A percentile compares a stretch with the other conserved stretches of the same genome.
These are phyloP conservation scores for Tetracladium marchalianum DNA, from an alignment of 495 filamentous ascomycete genomes.

Conservation along the genomic window DNA sequence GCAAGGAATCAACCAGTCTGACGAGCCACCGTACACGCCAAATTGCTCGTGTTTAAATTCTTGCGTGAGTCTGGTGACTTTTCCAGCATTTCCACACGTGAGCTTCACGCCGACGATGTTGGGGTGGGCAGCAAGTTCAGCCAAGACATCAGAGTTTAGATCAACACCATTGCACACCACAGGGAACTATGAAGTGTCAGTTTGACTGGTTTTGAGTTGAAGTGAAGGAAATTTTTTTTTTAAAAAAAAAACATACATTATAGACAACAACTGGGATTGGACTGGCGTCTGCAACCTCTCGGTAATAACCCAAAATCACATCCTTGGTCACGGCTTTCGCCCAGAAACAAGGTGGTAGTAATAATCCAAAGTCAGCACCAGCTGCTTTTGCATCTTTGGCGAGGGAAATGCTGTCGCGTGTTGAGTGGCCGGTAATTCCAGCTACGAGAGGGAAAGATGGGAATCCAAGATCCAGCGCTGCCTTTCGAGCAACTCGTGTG, in stretches of 20 bases:
- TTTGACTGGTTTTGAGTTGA: too few species aligned
- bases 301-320: slow-evolving; percentile 15
- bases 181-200: slow-evolving; percentile 8
- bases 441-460: slow-evolving; percentile 22
- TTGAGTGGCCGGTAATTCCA: slow-evolving; percentile 19
- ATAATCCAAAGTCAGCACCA: slow-evolving; percentile 26
- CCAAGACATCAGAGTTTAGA: slow-evolving; percentile 25
- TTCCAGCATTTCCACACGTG: slow-evolving; percentile 26
- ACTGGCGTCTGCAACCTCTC: slow-evolving; percentile 19
- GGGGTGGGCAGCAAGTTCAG: slow-evolving; percentile 15
- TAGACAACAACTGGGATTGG: slow-evolving; percentile 24
- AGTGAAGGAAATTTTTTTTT: too few species aligned
- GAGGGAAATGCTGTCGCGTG: slow-evolving; percentile 18
- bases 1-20: slow-evolving; percentile 22
- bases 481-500: slow-evolving; percentile 15
- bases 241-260: slow-evolving; percentile 6
- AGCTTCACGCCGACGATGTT: slow-evolving; percentile 31
- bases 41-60: slow-evolving; percentile 12
- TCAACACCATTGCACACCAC: slow-evolving; percentile 21
- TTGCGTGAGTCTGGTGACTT: slow-evolving; percentile 18
- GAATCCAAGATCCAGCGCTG: slow-evolving; percentile 14
- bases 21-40: slow-evolving; percentile 19
- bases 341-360: slow-evolving; percentile 23
- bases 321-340: slow-evolving; percentile 16
- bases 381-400: slow-evolving; percentile 22